Base-by-base conservation (phyloP, 2,329 filamentous ascomycete genomes). In the Ceratocystis cubensis region DNA sequence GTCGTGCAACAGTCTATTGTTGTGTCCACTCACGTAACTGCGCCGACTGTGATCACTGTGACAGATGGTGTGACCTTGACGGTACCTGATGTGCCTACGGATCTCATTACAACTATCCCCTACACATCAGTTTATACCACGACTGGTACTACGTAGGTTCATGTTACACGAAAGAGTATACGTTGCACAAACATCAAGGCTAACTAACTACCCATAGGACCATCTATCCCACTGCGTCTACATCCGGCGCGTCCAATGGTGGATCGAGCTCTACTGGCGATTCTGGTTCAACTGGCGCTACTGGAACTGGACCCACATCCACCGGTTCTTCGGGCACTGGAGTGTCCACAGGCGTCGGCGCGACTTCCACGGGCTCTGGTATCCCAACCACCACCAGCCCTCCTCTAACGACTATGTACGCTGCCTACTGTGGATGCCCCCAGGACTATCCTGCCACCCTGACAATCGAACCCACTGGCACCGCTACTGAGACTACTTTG, bases 361-460 rank as follows among this genome's bases (percentile, higher is more conserved):
- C 15, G 15, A 25, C 45, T 1, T 41, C 63, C 8, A 63, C 41
- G 2, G 15, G 48, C 13, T 7, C 53, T 44, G 22, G 15, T 1
- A 2, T 20, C 1, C 0, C 30, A 1, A 17, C 65, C 10, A 50
- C 17, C 1, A 46, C 44, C 15, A 37, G 46, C 13, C 10, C 56
- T 7, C 7, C 22, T 10, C 5, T 48, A 0, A 57, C 50, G 2
- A 37, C 33, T 0, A 44, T 64, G 28, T 67, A 67, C 50, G 57
- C 63, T 7, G 66, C 63, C 1, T 67, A 62, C 44, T 65, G 66
- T 20, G 66, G 64, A n/a, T 67, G 66, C 37, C 66, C 66, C 2
- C 56, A 61, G 5, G 50, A 20, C 20, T 67, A 67, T 33, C 66
- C 63, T 4, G 41, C 66, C n/a, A 65, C 63, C 5, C 30, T 67